phyloP scores from a whole-genome alignment of 768 basidiomycete genomes.

The Hygrophorus russula region DNA sequence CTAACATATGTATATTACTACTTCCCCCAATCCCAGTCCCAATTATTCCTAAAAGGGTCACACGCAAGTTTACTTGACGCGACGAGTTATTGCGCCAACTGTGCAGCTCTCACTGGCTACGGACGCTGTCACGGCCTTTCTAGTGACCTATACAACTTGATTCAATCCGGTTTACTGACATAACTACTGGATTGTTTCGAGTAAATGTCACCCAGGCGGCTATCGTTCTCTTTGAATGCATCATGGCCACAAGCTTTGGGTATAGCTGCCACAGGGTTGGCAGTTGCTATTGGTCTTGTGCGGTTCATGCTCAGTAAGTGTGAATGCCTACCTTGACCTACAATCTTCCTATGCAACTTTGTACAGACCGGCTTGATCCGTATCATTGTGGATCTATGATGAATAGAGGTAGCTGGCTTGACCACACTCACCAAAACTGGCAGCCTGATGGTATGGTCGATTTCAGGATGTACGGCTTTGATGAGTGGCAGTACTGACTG shows the following conservation, averaged over 20 bases:
- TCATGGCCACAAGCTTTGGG: slow-evolving; percentile 42
- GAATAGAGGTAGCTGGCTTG: slow-evolving; percentile 71
- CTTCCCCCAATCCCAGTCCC: too few relatives aligned
- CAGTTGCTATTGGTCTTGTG: slow-evolving; percentile 31
- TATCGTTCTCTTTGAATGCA: slow-evolving; percentile 23
- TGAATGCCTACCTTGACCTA: neutral
- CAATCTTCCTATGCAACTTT: neutral
- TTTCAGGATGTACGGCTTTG: neutral
- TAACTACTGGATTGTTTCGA: too few relatives aligned
- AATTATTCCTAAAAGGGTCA: too few relatives aligned
- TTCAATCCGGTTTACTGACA: too few relatives aligned
- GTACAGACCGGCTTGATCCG: slow-evolving; percentile 59
- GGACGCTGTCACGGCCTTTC: too few relatives aligned
- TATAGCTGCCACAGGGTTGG: slow-evolving; percentile 24
- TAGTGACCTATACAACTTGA: too few relatives aligned
- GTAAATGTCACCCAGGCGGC: neutral
- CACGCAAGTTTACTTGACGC: too few relatives aligned
- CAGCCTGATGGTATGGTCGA: slow-evolving; percentile 67
- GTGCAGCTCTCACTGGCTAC: too few relatives aligned
- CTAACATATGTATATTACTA: too few relatives aligned
- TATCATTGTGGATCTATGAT: slow-evolving; percentile 63
- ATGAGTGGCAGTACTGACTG: neutral
- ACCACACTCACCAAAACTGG: slow-evolving; percentile 58
- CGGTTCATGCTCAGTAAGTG: slow-evolving; percentile 35
- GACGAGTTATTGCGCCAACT: too few relatives aligned